These are phyloP conservation scores for Xerophyta viscosa DNA, from an alignment of 106 monocot genomes.

Conservation along the genomic window DNA sequence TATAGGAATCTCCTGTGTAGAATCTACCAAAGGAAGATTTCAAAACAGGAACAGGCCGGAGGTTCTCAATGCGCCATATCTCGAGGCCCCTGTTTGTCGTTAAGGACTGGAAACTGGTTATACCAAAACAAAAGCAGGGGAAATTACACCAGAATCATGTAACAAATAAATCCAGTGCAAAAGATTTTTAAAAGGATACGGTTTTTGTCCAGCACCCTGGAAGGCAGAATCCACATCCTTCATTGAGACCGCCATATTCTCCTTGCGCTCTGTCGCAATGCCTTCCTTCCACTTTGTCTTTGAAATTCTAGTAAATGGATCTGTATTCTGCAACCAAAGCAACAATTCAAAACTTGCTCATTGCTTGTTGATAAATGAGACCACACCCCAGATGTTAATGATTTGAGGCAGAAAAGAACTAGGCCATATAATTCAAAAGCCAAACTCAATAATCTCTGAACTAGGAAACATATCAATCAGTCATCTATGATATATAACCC, in stretches of 20 bases:
- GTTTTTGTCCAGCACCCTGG: constrained; percentile 73
- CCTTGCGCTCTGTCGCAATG: constrained; percentile 11
- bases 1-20: constrained; percentile 82
- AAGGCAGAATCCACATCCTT: constrained; percentile 54
- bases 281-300: constrained; percentile 21
- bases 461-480: too few relatives aligned
- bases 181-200: constrained; percentile 83
- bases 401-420: too few relatives aligned
- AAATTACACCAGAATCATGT: too few relatives aligned
- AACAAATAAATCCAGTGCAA: too few relatives aligned
- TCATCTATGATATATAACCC: too few relatives aligned
- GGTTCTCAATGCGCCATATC: constrained; percentile 95
- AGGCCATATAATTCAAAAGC: too few relatives aligned
- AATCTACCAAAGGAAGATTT: constrained; percentile 81
- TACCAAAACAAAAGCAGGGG: neutral
- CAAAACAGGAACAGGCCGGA: constrained; percentile 62
- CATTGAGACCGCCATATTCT: constrained; percentile 81
- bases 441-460: too few relatives aligned
- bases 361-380: too few relatives aligned
- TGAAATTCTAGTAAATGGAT: too few relatives aligned
- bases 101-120: constrained; percentile 25
- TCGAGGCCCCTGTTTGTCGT: constrained; percentile 62
- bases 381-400: too few relatives aligned
- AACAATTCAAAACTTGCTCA: too few relatives aligned
- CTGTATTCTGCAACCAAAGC: neutral